Evolutionary conservation across 2,329 filamentous ascomycete species (phyloP), one percentile per base, ranked within the genome.

Genomic region (Ceratocystis huliohia): DNA sequence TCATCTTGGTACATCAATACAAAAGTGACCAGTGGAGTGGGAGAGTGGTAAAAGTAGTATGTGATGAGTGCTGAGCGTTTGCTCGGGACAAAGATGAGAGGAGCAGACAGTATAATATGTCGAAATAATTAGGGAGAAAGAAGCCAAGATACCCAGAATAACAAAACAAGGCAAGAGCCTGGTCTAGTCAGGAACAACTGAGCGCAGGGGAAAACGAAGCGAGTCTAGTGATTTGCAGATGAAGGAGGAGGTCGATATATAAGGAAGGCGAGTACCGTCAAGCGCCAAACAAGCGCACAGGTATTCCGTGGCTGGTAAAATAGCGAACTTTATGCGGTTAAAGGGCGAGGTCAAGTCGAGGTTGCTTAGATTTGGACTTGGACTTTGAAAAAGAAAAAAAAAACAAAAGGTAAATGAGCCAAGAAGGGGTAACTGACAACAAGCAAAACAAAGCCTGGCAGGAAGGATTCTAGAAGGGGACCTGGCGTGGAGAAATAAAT

Each of bases 231-330:
- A 57, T 57, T 4, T 57, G 53, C 53, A 22, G 22, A 25, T n/a
- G 53, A 28, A 28, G 48, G 53, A 28, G 48, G 53, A 17, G 48
- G 48, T 25, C 10, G 17, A n/a, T 57, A 30, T 41, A 57, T 33
- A 57, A 57, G 53, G 22, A 30, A 57, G 30, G 15, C 30, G 30
- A 57, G 53, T 57, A 28, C 53, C 53, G 53, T 57, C 53, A 57
- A 57, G 53, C 53, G 53, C 33, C 28, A 57, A 57, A 57, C 53
- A 57, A 57, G 53, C 53, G 53, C 53, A 57, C 53, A 22, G 53
- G 28, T 28, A 57, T 25, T 13, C 8, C 15, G 53, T 57, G 53
- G 53, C 25, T 57, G 28, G 53, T 30, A 17, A 30, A 30, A 13
- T 30, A 13, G 28, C 53, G n/a, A 3, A 6, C n/a, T n/a, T 22